Conservation (phyloP, 2,329 filamentous ascomycete genomes). For the Trichoderma lentiforme region DNA sequence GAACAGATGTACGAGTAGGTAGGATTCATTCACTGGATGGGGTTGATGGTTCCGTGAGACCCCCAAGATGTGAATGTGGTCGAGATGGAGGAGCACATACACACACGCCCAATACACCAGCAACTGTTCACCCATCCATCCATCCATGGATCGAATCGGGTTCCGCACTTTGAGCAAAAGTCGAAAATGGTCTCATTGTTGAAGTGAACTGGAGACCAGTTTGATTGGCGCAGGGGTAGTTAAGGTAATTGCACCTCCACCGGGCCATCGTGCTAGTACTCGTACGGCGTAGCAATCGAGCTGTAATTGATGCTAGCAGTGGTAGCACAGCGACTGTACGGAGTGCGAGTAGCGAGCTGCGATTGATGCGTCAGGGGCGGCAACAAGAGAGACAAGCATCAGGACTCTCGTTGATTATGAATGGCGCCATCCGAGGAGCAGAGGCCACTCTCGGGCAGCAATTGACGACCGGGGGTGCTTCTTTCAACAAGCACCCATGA, state of each 20-base stretch:
- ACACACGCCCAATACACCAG: neutral
- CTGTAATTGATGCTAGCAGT: neutral
- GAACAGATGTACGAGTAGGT: neutral
- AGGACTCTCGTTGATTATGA: neutral
- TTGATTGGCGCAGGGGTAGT: slow-evolving; percentile 16
- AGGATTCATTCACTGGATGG: neutral
- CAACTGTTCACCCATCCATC: neutral
- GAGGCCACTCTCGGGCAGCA: neutral
- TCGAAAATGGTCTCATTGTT: neutral
- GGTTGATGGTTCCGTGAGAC: neutral
- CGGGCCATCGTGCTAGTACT: neutral
- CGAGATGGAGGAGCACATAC: neutral
- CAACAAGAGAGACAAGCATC: neutral
- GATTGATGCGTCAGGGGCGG: slow-evolving; percentile 8
- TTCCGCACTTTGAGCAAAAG: neutral
- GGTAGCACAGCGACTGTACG: neutral
- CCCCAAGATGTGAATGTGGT: neutral
- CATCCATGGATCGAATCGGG: neutral
- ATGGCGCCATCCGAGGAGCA: slow-evolving; percentile 8
- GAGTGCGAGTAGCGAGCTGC: neutral
- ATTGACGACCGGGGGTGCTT: neutral
- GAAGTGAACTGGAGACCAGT: neutral
- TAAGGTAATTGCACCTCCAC: slow-evolving; percentile 2
- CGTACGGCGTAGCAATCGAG: neutral
- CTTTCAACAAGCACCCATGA: neutral